These are phyloP conservation scores for Apiospora rasikravindrae DNA, from an alignment of 2,329 filamentous ascomycete species.

Conservation along the genomic window DNA sequence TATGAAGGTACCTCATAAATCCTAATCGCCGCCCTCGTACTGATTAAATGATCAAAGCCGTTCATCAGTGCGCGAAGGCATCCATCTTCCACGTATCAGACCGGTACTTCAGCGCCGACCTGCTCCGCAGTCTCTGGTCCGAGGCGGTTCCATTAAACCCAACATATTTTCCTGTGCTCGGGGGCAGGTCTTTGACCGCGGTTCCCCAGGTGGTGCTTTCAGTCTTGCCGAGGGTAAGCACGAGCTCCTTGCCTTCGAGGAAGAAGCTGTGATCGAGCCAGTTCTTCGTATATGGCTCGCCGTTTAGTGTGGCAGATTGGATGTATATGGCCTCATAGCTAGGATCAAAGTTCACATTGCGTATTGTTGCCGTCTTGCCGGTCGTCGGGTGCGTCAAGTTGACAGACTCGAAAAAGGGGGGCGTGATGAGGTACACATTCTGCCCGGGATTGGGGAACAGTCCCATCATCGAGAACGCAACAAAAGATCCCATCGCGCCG, in stretches of 20 bases:
- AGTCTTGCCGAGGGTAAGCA: slow-evolving; percentile 62
- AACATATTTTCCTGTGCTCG: slow-evolving; percentile 53
- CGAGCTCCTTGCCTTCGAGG: slow-evolving; percentile 65
- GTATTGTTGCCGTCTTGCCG: slow-evolving; percentile 63
- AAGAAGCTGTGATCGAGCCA: slow-evolving; percentile 75
- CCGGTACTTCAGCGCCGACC: slow-evolving; percentile 5
- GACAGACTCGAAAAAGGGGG: slow-evolving; percentile 69
- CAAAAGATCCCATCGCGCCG: slow-evolving; percentile 72
- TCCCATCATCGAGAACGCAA: slow-evolving; percentile 71
- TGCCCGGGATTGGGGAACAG: slow-evolving; percentile 70
- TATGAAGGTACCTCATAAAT: neutral
- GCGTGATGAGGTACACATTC: slow-evolving; percentile 65
- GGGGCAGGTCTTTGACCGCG: slow-evolving; percentile 62
- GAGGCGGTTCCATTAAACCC: slow-evolving; percentile 32
- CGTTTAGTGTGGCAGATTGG: slow-evolving; percentile 68
- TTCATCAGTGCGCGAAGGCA: neutral
- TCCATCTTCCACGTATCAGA: neutral
- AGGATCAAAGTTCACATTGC: slow-evolving; percentile 66
- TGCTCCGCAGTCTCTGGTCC: neutral
- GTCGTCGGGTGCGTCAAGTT: slow-evolving; percentile 63
- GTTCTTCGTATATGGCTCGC: slow-evolving; percentile 63
- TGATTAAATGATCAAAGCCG: neutral
- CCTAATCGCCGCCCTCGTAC: no score
- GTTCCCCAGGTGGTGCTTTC: slow-evolving; percentile 71
- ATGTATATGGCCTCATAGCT: slow-evolving; percentile 65